Base-by-base conservation (phyloP, 805 yeast genomes). In the Saturnispora silvae region DNA sequence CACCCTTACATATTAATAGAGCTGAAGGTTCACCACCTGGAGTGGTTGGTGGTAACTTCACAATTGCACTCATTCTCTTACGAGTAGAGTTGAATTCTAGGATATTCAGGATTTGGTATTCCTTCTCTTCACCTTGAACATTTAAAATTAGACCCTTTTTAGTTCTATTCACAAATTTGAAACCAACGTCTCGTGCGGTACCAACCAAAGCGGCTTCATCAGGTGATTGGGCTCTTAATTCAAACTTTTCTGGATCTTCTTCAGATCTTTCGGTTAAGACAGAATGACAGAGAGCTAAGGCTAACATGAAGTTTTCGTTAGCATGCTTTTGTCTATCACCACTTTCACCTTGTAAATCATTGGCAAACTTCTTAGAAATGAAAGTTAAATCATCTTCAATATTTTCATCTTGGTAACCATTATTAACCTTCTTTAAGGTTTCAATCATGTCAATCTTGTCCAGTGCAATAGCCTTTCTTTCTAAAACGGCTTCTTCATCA, bases 131-230 rank as follows among this genome's bases (percentile, higher is more conserved):
- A 42, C 92, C 92, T 55, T 79, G 85, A 27, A 76, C 75, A 38
- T 76, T 75, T 32, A 82, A 64, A 34, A 80, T 59, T 15, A 79
- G 52, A 40, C 89, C 92, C 34, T 67, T 66, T 51, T 79, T 80
- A 8, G 86, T 81, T 54, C 75, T 70, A 29, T 71, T 77, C 15
- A 68, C 54, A 52, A 80, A 81, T 26, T 71, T 67, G 56, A 74
- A 81, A 0, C 94, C 94, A 48, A 80, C 63, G 49, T 81, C 79
- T 53, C 87, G 68, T 0, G 92, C 92, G 16, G 92, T 80, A 13
- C 77, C 78, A 13, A 82, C 94, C 40, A 82, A 67, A 1, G 94
- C 92, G 20, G 87, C 86, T 57, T 82, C 94, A 64, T 82, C 94
- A 0, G 94, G 94, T 19, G 86, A 77, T 53, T 81, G 92, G 0